phyloP scores from a whole-genome alignment of 805 yeast genomes.

The Komagataella pastoris region DNA sequence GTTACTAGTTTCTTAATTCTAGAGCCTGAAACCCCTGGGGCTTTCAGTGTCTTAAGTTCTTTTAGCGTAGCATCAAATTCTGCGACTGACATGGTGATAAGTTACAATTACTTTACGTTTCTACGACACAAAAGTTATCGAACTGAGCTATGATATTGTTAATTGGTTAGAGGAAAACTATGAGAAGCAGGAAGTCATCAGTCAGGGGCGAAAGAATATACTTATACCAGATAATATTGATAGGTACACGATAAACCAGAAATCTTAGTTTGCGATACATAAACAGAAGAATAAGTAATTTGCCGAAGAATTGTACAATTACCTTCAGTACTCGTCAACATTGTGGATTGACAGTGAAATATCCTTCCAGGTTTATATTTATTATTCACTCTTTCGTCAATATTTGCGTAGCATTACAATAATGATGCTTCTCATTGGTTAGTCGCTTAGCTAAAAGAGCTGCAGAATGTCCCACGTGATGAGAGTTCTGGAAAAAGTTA shows the following conservation, averaged over 20 bases:
- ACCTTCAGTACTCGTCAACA: no score
- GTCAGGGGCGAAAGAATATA: neutral
- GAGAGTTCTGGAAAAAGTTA: no score
- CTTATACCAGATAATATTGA: no score
- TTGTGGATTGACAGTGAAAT: no score
- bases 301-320: no score
- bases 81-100: slow-evolving; percentile 11
- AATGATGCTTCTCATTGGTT: neutral
- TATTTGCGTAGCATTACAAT: neutral
- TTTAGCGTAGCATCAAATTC: slow-evolving; percentile 33
- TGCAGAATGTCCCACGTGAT: neutral
- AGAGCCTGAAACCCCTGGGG: slow-evolving; percentile 93
- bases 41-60: slow-evolving; percentile 44
- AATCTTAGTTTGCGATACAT: no score
- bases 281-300: no score
- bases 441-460: neutral
- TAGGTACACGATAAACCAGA: no score
- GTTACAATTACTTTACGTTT: neutral
- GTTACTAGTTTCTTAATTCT: slow-evolving; percentile 82
- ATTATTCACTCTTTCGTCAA: no score
- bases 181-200: no score
- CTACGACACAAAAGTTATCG: neutral
- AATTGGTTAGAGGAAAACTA: neutral
- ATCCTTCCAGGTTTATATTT: no score
- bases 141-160: neutral